phyloP scores from a whole-genome alignment of 352 stramenopile genomes.

The Phytophthora ohioensis region DNA sequence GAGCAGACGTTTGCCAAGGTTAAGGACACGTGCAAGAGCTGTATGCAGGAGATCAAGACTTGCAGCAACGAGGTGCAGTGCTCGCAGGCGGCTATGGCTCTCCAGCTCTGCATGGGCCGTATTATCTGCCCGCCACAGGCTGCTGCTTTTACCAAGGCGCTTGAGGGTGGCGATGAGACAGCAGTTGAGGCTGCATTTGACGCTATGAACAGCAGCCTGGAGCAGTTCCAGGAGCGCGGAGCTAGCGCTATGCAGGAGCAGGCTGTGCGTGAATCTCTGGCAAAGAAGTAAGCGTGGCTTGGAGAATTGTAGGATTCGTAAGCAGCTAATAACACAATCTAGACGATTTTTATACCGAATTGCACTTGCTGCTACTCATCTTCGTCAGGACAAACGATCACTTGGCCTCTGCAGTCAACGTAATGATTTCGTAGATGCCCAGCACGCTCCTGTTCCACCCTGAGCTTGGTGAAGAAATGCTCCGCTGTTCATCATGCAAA shows the following conservation, averaged over 20 bases:
- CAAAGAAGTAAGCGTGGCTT: slow-evolving; percentile 46
- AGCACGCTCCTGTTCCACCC: slow-evolving; percentile 57
- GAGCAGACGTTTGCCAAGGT: slow-evolving; percentile 86
- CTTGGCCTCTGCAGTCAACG: slow-evolving; percentile 56
- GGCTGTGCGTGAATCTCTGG: slow-evolving; percentile 72
- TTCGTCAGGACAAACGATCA: slow-evolving; percentile 59
- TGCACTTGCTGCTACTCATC: slow-evolving; percentile 20
- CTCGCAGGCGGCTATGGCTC: slow-evolving; percentile 83
- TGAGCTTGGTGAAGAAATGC: slow-evolving; percentile 51
- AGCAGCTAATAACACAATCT: slow-evolving; percentile 41
- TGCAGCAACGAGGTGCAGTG: slow-evolving; percentile 85
- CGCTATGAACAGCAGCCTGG: slow-evolving; percentile 75
- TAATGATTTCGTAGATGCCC: slow-evolving; percentile 71
- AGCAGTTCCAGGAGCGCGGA: slow-evolving; percentile 85
- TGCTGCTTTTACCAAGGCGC: slow-evolving; percentile 67
- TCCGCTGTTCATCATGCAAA: slow-evolving; percentile 41
- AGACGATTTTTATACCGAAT: slow-evolving; percentile 37
- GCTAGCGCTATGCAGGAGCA: slow-evolving; percentile 77
- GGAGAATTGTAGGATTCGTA: slow-evolving; percentile 20
- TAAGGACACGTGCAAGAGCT: slow-evolving; percentile 85
- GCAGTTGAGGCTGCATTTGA: slow-evolving; percentile 82
- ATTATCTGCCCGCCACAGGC: slow-evolving; percentile 86
- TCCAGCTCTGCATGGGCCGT: slow-evolving; percentile 91
- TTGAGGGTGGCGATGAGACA: slow-evolving; percentile 70
- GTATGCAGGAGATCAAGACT: slow-evolving; percentile 80